These are phyloP conservation scores for Myxozyma lipomycoides DNA, from an alignment of 805 yeast species.

Conservation along the genomic window DNA sequence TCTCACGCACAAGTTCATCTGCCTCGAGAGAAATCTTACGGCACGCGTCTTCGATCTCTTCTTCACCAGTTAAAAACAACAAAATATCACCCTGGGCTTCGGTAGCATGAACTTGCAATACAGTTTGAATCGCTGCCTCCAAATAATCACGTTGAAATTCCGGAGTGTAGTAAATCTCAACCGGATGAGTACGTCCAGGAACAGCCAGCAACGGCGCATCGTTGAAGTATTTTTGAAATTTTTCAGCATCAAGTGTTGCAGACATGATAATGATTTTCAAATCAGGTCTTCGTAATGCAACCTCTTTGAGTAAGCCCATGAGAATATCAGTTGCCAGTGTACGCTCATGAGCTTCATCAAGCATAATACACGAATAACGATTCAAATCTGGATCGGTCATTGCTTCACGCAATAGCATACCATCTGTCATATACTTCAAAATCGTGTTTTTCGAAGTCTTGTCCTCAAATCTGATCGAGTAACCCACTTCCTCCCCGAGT, in stretches of 20 bases:
- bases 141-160: conserved; percentile 93
- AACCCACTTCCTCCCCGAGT: conserved; percentile 93
- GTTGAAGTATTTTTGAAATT: conserved; percentile 84
- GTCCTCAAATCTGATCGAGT: conserved; percentile 90
- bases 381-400: conserved; percentile 88
- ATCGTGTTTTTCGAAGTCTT: conserved; percentile 75
- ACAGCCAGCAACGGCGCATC: conserved; percentile 93
- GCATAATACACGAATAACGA: conserved; percentile 80
- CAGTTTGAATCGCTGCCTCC: conserved; percentile 93
- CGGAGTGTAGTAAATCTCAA: conserved; percentile 93
- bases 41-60: conserved; percentile 96
- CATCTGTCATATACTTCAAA: conserved; percentile 95
- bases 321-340: conserved; percentile 93
- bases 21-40: conserved; percentile 81
- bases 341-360: conserved; percentile 98
- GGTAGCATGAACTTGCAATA: conserved; percentile 92
- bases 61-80: conserved; percentile 90
- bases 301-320: conserved; percentile 89
- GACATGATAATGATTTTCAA: conserved; percentile 93
- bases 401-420: conserved; percentile 95
- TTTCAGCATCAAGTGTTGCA: conserved; percentile 95
- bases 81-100: conserved; percentile 90
- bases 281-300: conserved; percentile 75
- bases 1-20: conserved; percentile 84
- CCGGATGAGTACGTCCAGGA: conserved; percentile 97